phyloP scores from a whole-genome alignment of 202 grass and related monocot genomes.

The Digitaria exilis region DNA sequence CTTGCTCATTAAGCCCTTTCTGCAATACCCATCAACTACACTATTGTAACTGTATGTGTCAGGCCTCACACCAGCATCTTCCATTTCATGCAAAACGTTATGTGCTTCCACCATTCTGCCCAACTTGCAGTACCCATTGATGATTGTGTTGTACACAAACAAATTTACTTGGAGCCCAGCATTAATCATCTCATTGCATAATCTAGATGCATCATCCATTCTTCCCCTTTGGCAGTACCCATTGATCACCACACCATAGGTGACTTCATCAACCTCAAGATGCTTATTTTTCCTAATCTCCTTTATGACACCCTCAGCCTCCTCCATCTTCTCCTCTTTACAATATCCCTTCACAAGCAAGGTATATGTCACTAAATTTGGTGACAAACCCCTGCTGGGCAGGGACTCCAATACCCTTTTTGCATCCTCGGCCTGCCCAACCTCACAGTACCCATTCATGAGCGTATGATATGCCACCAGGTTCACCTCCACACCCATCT shows the following conservation, averaged over 20 bases:
- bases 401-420: conserved; percentile 53
- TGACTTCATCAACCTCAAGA: conserved; percentile 59
- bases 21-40: conserved; percentile 89
- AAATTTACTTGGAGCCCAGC: conserved; percentile 57
- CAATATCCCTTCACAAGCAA: conserved; percentile 89
- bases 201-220: conserved; percentile 69
- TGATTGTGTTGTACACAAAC: conserved; percentile 76
- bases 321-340: conserved; percentile 62
- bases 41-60: conserved; percentile 92
- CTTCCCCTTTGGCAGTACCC: conserved; percentile 67
- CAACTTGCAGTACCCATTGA: conserved; percentile 88
- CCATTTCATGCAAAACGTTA: conserved; percentile 68
- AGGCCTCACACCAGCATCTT: conserved; percentile 37
- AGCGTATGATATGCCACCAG: conserved; percentile 76
- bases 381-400: conserved; percentile 48
- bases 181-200: conserved; percentile 66
- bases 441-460: conserved; percentile 69
- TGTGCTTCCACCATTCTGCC: conserved; percentile 70
- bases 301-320: conserved; percentile 61
- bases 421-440: conserved; percentile 55
- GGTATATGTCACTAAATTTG: conserved; percentile 78
- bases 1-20: conserved; percentile 64
- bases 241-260: conserved; percentile 78
- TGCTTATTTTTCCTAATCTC: conserved; percentile 60
- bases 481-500: conserved; percentile 72